Evolutionary conservation across 495 filamentous ascomycete species (phyloP).

Genomic region (Aspergillus nidulans): DNA sequence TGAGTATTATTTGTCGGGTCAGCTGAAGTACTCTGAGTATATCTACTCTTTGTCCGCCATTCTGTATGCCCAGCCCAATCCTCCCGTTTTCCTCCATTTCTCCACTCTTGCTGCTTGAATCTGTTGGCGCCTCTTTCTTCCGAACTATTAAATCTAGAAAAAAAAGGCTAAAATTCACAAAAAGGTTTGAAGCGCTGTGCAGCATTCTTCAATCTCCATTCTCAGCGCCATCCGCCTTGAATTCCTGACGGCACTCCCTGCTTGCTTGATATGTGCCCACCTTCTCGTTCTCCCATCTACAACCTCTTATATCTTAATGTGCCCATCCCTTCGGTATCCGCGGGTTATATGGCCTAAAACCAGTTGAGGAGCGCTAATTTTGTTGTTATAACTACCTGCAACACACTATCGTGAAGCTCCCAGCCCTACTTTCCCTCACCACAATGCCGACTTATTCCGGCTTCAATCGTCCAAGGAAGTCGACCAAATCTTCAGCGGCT

Average conservation of each 20-base stretch:
- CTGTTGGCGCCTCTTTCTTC: neutral
- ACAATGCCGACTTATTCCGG: constrained; percentile 29
- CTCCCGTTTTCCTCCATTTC: neutral
- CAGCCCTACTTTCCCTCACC: constrained; percentile 1
- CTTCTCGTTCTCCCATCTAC: neutral
- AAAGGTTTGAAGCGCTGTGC: constrained; percentile 10
- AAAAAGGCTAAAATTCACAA: neutral
- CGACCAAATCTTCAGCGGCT: constrained; percentile 24
- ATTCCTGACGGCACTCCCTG: constrained; percentile 5
- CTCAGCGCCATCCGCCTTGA: neutral
- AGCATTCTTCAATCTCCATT: constrained; percentile 16
- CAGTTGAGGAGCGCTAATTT: neutral
- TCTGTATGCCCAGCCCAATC: neutral
- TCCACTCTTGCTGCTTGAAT: neutral
- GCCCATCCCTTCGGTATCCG: constrained; percentile 4
- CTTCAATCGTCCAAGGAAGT: constrained; percentile 26
- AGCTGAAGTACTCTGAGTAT: neutral
- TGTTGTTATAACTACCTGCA: neutral
- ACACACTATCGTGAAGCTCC: constrained; percentile 4
- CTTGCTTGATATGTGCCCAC: constrained; percentile 20
- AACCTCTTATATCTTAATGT: constrained; percentile 17
- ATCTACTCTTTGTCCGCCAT: neutral
- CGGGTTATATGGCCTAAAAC: constrained; percentile 20
- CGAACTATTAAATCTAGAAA: constrained; percentile 4
- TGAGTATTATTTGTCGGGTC: neutral